These are phyloP conservation scores for Prunus campanulata DNA, from an alignment of 306 rosid genomes.

Conservation along the genomic window DNA sequence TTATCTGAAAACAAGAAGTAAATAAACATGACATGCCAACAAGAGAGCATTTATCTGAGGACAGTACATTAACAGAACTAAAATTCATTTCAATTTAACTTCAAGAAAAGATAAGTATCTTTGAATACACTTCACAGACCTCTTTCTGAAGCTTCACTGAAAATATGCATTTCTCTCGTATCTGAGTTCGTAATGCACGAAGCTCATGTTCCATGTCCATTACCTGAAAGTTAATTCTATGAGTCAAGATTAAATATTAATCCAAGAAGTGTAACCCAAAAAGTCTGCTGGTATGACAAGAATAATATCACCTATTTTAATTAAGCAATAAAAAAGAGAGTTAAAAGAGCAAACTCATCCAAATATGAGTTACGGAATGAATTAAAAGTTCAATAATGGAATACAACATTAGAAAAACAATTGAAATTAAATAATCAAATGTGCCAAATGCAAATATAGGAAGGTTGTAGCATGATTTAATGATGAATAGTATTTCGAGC, in stretches of 20 bases:
- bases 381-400: no score
- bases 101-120: neutral
- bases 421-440: neutral
- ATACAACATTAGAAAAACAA: neutral
- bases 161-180: constrained; percentile 73
- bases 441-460: neutral
- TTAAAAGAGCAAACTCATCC: neutral
- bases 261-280: neutral
- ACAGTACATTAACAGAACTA: neutral
- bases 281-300: neutral
- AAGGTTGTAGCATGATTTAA: neutral
- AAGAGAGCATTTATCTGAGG: neutral
- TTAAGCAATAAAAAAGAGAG: neutral
- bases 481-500: neutral
- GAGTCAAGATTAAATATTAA: neutral
- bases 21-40: neutral
- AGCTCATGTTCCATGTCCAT: constrained; percentile 94
- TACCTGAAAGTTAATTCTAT: constrained; percentile 45
- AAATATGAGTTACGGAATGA: neutral
- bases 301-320: neutral
- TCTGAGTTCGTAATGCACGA: constrained; percentile 79
- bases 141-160: constrained; percentile 89
- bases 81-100: neutral
- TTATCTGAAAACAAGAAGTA: neutral
- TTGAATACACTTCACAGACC: constrained; percentile 39